Evolutionary conservation across 345 rosid genomes (phyloP), one percentile per base, ranked within the genome.

Genomic region (Salix brachista): DNA sequence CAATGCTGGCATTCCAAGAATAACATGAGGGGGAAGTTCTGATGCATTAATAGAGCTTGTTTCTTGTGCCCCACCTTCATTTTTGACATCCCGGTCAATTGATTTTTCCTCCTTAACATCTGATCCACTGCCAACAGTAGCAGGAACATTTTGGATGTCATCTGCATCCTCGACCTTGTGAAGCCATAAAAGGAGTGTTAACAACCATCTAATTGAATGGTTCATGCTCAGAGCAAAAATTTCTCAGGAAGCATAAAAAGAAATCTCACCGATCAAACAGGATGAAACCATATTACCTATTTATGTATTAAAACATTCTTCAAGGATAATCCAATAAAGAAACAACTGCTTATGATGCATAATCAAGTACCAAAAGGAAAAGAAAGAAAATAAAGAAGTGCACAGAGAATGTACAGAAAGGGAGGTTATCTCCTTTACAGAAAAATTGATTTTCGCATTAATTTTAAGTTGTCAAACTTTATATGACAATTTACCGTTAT

Each of bases 1-100:
- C 74, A 95, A 89, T 75, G 99, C 98, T 72, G 99, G 99, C 99
- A 95, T 95, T 80, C 75, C 96, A 79, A 95, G 79, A 83, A 95
- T 86, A 79, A 87, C 69, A 44, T 90, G 98, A 75, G 97, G 96
- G n/a, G 97, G 98, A 75, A 93, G 93, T 74, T 88, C 86, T 8
- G 89, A 88, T 41, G 83, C 60, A 71, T 81, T 73, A 84, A 50
- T 21, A 73, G 91, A 82, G 77, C 79, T 87, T 48, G 70, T 72
- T 80, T 88, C 91, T 76, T 78, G 78, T 70, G 77, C 79, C 37
- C 60, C 77, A 65, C 79, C 86, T 37, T 88, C 84, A 75, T 44
- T 68, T 81, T 78, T 83, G 32, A 71, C 77, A 80, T 77, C 87
- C 70, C 81, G 83, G 68, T 76, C 83, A 71, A 82, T 65, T 80